These are phyloP conservation scores for Apiotrichum akiyoshidainum DNA, from an alignment of 1,284 basidiomycete genomes.

Conservation along the genomic window DNA sequence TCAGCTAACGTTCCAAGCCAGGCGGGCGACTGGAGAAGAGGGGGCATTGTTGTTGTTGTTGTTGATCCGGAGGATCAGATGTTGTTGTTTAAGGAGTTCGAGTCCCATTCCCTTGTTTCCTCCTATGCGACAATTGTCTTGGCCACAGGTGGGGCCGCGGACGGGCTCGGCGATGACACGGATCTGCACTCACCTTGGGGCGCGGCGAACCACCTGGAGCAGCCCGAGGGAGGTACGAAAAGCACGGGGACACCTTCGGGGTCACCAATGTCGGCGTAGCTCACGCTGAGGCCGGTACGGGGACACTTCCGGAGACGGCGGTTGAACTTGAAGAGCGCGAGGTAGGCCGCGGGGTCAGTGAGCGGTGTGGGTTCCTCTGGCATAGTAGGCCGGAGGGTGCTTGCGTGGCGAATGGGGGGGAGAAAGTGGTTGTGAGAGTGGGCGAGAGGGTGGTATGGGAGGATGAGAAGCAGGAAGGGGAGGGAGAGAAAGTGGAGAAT, in stretches of 20 bases:
- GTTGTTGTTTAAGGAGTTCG: too few species aligned
- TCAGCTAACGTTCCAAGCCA: neutral
- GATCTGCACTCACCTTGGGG: constrained; percentile 35
- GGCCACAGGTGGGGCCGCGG: too few species aligned
- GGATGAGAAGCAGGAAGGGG: too few species aligned
- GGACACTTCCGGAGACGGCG: constrained; percentile 33
- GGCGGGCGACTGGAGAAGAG: too few species aligned
- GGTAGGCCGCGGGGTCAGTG: constrained; percentile 37
- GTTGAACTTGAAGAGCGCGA: constrained; percentile 37
- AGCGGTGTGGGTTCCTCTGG: constrained; percentile 21
- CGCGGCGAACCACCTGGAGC: constrained; percentile 44
- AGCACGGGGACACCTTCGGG: constrained; percentile 39
- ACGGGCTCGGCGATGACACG: neutral
- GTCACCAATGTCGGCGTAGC: constrained; percentile 43
- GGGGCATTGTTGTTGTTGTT: too few species aligned
- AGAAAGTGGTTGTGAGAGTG: too few species aligned
- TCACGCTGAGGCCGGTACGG: constrained; percentile 36
- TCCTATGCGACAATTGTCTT: too few species aligned
- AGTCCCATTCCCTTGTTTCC: too few species aligned
- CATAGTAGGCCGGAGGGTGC: neutral
- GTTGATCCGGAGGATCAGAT: too few species aligned
- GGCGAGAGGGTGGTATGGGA: too few species aligned
- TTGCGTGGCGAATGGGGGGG: too few species aligned
- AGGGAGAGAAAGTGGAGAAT: too few species aligned
- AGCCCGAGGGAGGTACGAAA: constrained; percentile 42